A percentile compares a stretch with the other conserved stretches of the same genome.
Evolutionary conservation across 352 stramenopile genomes (phyloP).

Genomic region (Phytophthora idaei): DNA sequence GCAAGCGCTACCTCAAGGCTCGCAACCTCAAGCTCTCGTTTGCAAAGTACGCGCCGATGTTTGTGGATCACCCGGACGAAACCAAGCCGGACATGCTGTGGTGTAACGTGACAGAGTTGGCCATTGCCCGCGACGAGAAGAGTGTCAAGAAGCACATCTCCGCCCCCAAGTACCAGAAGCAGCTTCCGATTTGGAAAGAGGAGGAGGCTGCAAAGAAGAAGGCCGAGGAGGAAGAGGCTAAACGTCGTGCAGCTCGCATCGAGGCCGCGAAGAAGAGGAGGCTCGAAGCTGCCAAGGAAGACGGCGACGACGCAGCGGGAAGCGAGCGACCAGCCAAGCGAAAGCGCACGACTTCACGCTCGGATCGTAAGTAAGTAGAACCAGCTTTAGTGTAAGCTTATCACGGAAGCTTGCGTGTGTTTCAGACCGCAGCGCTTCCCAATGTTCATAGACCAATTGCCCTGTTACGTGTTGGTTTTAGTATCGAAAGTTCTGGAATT

Average conservation of each 20-base stretch:
- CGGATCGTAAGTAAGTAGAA: constrained; percentile 30
- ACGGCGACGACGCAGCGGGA: constrained; percentile 2
- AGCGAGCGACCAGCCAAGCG: constrained; percentile 26
- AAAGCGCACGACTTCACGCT: constrained; percentile 11
- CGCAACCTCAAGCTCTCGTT: constrained; percentile 53
- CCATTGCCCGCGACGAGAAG: constrained; percentile 50
- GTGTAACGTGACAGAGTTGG: constrained; percentile 70
- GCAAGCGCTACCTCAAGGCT: constrained; percentile 66
- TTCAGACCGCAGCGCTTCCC: constrained; percentile 2
- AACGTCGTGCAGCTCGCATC: constrained; percentile 32
- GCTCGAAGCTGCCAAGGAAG: constrained; percentile 25
- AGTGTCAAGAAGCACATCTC: constrained; percentile 64
- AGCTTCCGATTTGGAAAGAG: constrained; percentile 57
- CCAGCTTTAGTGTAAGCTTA: constrained; percentile 3
- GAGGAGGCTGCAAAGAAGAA: constrained; percentile 52
- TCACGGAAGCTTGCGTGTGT: constrained; percentile 22
- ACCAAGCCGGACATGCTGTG: constrained; percentile 58
- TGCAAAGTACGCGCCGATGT: constrained; percentile 65
- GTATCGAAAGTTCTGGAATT: constrained; percentile 32
- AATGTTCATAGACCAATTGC: constrained; percentile 1
- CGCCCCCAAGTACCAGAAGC: constrained; percentile 57
- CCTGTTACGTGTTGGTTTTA: neutral
- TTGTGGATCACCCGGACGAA: constrained; percentile 62
- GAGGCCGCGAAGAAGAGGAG: constrained; percentile 37
- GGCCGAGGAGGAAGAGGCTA: constrained; percentile 34